These are phyloP conservation scores for Botryotinia globosa DNA, from an alignment of 2,329 filamentous ascomycete genomes.

Conservation along the genomic window DNA sequence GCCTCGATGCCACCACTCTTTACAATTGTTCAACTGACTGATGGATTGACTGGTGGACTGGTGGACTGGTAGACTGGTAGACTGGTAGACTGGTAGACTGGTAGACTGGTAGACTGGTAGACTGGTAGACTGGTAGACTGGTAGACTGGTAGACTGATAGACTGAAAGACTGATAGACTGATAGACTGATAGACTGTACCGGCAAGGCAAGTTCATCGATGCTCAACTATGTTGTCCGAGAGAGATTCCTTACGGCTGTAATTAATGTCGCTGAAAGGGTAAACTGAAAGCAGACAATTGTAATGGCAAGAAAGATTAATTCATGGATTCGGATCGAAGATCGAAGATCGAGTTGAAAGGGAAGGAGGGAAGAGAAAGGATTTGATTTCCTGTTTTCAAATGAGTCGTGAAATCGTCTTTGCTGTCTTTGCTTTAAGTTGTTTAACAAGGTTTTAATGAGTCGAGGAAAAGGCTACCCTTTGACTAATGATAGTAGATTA, in stretches of 20 bases:
- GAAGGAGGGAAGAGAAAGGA: neutral
- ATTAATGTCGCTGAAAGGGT: neutral
- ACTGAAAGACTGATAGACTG: neutral
- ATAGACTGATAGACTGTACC: neutral
- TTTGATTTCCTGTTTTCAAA: neutral
- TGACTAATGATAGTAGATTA: neutral
- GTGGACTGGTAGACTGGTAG: neutral
- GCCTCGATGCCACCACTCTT: neutral
- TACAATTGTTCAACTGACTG: neutral
- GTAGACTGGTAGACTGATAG: neutral
- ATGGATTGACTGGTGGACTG: neutral
- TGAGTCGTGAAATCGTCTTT: constrained; percentile 1
- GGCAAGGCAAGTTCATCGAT: neutral
- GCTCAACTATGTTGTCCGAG: neutral
- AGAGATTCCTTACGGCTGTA: neutral
- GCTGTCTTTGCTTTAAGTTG: neutral
- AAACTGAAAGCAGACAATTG: neutral
- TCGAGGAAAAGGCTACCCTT: neutral
- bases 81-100: neutral
- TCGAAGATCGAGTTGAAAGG: neutral
- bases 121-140: neutral
- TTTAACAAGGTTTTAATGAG: neutral
- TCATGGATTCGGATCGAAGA: neutral
- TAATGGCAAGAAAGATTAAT: neutral
- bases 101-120: neutral